Evolutionary conservation across 495 filamentous ascomycete genomes (phyloP), one percentile per base, ranked within the genome.

Genomic region (Lichina pygmaea): DNA sequence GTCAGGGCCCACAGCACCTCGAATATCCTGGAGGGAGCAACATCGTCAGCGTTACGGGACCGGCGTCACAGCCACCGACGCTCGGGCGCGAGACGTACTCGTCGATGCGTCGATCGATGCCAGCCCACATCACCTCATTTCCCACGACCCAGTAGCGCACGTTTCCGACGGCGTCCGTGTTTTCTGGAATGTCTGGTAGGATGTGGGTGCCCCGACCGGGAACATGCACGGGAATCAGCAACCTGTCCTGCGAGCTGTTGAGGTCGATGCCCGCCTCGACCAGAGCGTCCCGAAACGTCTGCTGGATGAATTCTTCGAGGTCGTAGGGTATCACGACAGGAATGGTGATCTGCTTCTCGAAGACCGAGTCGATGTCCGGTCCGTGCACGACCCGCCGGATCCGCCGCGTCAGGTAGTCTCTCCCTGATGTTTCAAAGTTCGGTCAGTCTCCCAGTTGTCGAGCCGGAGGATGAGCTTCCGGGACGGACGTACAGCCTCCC

Each of bases 111-210:
- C 49, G 47, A 47, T 60, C 40, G 10, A 59, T 50, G 34, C 52
- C 48, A 33, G 58, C 60, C 59, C 59, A 62, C 56, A 62, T 60
- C 34, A 48, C 51, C 31, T 55, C 43, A 40, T 60, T 58, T 6
- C 57, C 57, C 8, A 62, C 52, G 1, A 62, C 45, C 56, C 60
- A 62, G 33, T 51, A 56, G n/a, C 55, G 48, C 3, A 56, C 46
- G 39, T 59, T 59, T n/a, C 53, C 54, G 8, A 43, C 42, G 13
- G 52, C 55, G 10, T 30, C 33, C 2, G 15, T 37, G 31, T 43
- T 52, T 24, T 49, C 46, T 16, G 31, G 44, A 7, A 57, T 39
- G 9, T 48, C 43, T 16, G 55, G 54, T 4, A 56, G 37, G 10
- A 17, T 24, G 6, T 40, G 30, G 8, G 8, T 42, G 6, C 7